A percentile compares a stretch with the other conserved stretches of the same genome.
phyloP scores from a whole-genome alignment of 441 rosid species.

The Populus tomentosa region DNA sequence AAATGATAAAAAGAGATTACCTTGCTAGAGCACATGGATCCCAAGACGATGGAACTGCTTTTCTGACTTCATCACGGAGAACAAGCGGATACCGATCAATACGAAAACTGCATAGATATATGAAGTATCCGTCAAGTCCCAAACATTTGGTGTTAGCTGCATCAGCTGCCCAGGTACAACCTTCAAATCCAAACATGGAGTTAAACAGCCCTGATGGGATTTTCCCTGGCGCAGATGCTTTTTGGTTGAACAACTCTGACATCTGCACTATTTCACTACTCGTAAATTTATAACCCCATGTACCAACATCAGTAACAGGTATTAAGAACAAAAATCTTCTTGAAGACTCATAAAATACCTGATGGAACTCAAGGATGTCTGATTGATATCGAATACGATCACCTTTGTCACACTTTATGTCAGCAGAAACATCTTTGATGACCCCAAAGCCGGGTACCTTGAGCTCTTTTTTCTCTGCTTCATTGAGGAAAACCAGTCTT shows the following conservation, averaged over 20 bases:
- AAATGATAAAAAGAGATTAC: constrained; percentile 18
- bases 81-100: constrained; percentile 62
- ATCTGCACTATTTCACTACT: constrained; percentile 35
- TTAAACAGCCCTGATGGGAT: constrained; percentile 82
- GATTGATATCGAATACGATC: constrained; percentile 75
- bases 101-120: constrained; percentile 48
- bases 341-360: constrained; percentile 33
- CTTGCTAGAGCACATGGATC: constrained; percentile 73
- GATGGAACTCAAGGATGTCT: constrained; percentile 72
- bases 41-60: constrained; percentile 77
- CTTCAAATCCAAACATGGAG: constrained; percentile 60
- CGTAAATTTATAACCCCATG: not conserved
- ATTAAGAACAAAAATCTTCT: not conserved
- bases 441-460: constrained; percentile 60
- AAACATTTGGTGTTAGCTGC: constrained; percentile 56
- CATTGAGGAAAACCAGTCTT: constrained; percentile 55
- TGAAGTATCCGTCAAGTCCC: constrained; percentile 69
- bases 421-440: constrained; percentile 44
- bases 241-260: constrained; percentile 78
- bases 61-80: constrained; percentile 56
- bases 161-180: constrained; percentile 71
- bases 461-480: constrained; percentile 46
- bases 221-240: constrained; percentile 56
- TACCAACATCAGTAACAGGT: not conserved
- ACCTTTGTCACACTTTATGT: constrained; percentile 81